phyloP scores from a whole-genome alignment of 2,329 filamentous ascomycete species.

The Fonsecaea multimorphosa region DNA sequence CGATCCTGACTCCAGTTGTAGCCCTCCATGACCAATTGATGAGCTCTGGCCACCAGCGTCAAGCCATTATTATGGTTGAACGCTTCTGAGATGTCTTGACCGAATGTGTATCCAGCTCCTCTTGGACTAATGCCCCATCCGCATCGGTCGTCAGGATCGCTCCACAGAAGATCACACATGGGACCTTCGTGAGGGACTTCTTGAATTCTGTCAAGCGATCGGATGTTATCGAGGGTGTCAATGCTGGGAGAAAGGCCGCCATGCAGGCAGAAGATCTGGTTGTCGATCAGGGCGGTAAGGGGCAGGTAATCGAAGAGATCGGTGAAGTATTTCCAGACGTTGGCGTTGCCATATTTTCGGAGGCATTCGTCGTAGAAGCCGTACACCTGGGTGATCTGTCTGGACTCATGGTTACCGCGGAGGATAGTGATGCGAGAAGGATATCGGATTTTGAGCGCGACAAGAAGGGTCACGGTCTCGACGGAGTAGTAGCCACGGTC shows the following conservation, averaged over 20 bases:
- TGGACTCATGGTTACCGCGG: constrained; percentile 97
- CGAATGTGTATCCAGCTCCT: constrained; percentile 93
- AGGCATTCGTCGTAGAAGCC: constrained; percentile 99
- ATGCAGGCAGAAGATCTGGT: constrained; percentile 99
- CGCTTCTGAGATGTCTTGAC: constrained; percentile 95
- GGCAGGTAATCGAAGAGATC: constrained; percentile 99
- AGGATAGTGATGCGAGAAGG: constrained; percentile 97
- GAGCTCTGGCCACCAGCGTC: constrained; percentile 91
- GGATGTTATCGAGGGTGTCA: constrained; percentile 93
- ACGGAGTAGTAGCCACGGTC: constrained; percentile 99
- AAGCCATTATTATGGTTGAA: constrained; percentile 99
- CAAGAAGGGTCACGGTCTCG: constrained; percentile 94
- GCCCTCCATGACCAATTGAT: constrained; percentile 99
- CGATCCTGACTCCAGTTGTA: constrained; percentile 99
- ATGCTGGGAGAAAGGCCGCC: constrained; percentile 96
- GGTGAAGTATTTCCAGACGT: constrained; percentile 99
- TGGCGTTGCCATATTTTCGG: constrained; percentile 98
- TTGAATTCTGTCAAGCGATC: constrained; percentile 93
- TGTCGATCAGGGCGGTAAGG: constrained; percentile 95
- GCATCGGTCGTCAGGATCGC: constrained; percentile 94
- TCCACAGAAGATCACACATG: constrained; percentile 98
- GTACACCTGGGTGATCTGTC: constrained; percentile 98
- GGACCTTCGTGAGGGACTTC: constrained; percentile 98
- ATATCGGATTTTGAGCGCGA: constrained; percentile 97
- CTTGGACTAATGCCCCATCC: constrained; percentile 95